Conservation (phyloP, 75 land plant species). For the Azolla pinnata region DNA sequence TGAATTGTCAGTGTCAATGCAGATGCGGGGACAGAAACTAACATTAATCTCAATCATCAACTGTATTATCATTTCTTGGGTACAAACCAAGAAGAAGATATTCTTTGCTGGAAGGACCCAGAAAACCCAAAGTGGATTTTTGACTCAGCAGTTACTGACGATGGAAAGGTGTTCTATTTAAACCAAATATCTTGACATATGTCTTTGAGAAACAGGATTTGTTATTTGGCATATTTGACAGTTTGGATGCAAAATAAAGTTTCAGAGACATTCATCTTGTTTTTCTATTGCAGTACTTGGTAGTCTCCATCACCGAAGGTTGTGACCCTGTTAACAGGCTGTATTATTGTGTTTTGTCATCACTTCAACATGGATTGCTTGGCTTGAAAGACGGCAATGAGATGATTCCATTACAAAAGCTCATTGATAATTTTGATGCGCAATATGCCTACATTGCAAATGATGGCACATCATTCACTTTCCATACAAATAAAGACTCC, state of each 20-base stretch:
- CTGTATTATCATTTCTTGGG: constrained; percentile 83
- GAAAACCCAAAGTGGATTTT: constrained; percentile 56
- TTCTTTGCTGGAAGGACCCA: constrained; percentile 83
- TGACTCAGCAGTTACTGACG: constrained; percentile 60
- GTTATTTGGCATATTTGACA: too few relatives aligned
- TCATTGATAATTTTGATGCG: constrained; percentile 89
- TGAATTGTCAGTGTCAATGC: too few relatives aligned
- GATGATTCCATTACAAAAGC: constrained; percentile 66
- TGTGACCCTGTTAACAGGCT: constrained; percentile 87
- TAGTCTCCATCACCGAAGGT: constrained; percentile 49
- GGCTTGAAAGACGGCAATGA: constrained; percentile 32
- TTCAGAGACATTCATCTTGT: neutral
- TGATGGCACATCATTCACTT: constrained; percentile 71
- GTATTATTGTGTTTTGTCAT: constrained; percentile 61
- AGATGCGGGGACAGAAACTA: constrained; percentile 95
- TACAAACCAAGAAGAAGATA: constrained; percentile 89
- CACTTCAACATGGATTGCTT: constrained; percentile 53
- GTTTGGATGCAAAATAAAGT: too few relatives aligned
- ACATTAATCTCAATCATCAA: constrained; percentile 66
- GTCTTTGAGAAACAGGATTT: too few relatives aligned
- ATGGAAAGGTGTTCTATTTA: constrained; percentile 99
- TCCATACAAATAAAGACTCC: constrained; percentile 89
- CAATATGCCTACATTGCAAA: constrained; percentile 65
- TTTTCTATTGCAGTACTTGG: constrained; percentile 48
- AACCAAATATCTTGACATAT: too few relatives aligned